phyloP scores from a whole-genome alignment of 805 yeast species.

The Ogataea saltuana region DNA sequence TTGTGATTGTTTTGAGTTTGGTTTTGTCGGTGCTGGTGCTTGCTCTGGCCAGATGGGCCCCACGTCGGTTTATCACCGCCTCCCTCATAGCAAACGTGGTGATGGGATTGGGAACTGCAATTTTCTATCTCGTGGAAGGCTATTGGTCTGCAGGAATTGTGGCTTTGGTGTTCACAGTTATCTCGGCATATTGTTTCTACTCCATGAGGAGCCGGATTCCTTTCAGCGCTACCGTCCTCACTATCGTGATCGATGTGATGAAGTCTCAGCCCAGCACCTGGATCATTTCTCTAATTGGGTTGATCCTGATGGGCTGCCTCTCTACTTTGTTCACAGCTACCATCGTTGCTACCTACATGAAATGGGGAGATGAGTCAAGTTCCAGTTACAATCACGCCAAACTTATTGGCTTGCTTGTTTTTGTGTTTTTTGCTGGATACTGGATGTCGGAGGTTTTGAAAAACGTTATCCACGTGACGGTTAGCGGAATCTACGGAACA shows the following conservation, averaged over 20 bases:
- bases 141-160: slow-evolving; percentile 79
- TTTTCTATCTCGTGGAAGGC: slow-evolving; percentile 64
- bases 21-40: slow-evolving; percentile 59
- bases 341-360: slow-evolving; percentile 75
- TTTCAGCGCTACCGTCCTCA: slow-evolving; percentile 30
- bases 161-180: slow-evolving; percentile 38
- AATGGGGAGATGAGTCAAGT: slow-evolving; percentile 46
- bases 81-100: slow-evolving; percentile 69
- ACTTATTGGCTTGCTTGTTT: slow-evolving; percentile 55
- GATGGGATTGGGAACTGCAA: slow-evolving; percentile 73
- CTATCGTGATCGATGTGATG: slow-evolving; percentile 67
- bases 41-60: slow-evolving; percentile 60
- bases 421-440: slow-evolving; percentile 79
- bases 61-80: slow-evolving; percentile 64
- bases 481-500: slow-evolving; percentile 86
- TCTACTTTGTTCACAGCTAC: slow-evolving; percentile 65
- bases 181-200: slow-evolving; percentile 22
- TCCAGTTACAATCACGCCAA: slow-evolving; percentile 24
- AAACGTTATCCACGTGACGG: slow-evolving; percentile 77
- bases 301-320: slow-evolving; percentile 62
- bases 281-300: slow-evolving; percentile 37
- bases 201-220: slow-evolving; percentile 27
- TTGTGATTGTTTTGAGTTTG: slow-evolving; percentile 60
- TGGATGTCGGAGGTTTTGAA: slow-evolving; percentile 80
- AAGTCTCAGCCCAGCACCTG: slow-evolving; percentile 66